Base-by-base conservation (phyloP, 768 basidiomycete genomes). In the Trametes punicea region DNA sequence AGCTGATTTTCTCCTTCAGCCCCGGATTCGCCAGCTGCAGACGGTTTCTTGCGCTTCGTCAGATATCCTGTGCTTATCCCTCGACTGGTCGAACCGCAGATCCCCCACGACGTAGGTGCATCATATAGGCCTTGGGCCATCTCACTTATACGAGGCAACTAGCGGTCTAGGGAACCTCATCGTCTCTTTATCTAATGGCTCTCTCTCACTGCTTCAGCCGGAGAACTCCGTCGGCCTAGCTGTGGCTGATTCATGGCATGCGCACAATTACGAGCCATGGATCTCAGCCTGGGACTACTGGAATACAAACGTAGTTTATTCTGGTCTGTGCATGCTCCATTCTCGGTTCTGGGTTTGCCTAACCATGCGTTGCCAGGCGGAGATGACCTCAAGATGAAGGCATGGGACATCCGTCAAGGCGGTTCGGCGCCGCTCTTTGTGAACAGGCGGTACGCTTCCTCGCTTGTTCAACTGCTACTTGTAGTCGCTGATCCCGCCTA, bases 191-290 rank as follows among this genome's bases (percentile, higher is more conserved):
- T 98, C 95, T 0, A 80, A 88, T 61, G 94, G 94, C 4, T 77
- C 74, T 2, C 68, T 96, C 15, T 79, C 83, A n/a, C 75, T 88
- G 18, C 72, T 89, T 21, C 75, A 67, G 31, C 78, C 79, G 10
- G 71, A 71, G n/a, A 75, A 81, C 6, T 71, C 74, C 1, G 66
- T 71, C 0, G 72, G 75, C 13, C 67, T 90, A 25, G 49, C 65
- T 0, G 68, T 87, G 3, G 72, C 73, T 4, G 71, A 80, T 23
- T 77, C 76, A 2, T 98, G 94, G 94, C 75, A 82, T 55, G 95
- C 91, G 1, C 97, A 98, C 64, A 91, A 94, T 55, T 84, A 85
- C 64, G 97, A 99, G 67, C 89, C 95, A 0, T 99, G 97, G 97
- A 83, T 93, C 46, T 84, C 88, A 1, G 84, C 89, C 1, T 98